phyloP scores from a whole-genome alignment of 148 eudicot species.

The Limonium bicolor region DNA sequence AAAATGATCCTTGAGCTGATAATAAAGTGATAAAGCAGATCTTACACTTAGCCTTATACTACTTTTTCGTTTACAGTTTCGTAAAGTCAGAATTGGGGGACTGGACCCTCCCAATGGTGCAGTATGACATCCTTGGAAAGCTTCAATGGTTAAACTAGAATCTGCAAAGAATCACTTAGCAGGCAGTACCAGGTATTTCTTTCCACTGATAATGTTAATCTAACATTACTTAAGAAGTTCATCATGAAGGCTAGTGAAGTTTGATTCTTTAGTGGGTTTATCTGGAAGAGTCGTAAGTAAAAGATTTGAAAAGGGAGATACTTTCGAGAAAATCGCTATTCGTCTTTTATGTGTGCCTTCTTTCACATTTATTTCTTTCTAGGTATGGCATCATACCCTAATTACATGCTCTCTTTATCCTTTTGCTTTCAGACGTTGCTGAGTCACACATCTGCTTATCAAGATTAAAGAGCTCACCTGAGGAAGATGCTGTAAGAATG shows the following conservation, averaged over 20 bases:
- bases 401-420: background rate
- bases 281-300: no score
- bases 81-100: conserved; percentile 80
- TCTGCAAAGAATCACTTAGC: conserved; percentile 33
- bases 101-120: conserved; percentile 93
- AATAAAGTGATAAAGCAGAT: conserved; percentile 1
- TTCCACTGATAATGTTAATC: background rate
- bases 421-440: conserved; percentile 10
- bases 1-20: no score
- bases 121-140: conserved; percentile 34
- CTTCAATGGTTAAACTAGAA: conserved; percentile 43
- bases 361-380: background rate
- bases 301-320: no score
- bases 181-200: conserved; percentile 41
- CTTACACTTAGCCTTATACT: background rate
- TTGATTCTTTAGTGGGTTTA: no score
- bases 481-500: conserved; percentile 68
- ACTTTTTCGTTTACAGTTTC: conserved; percentile 34
- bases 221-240: no score
- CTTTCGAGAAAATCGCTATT: no score
- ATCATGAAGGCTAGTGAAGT: no score
- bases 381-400: background rate
- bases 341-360: background rate
- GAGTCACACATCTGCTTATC: conserved; percentile 62
- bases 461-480: conserved; percentile 75